Evolutionary conservation across 352 stramenopile species (phyloP).

Genomic region (Thalassiosira oceanica): DNA sequence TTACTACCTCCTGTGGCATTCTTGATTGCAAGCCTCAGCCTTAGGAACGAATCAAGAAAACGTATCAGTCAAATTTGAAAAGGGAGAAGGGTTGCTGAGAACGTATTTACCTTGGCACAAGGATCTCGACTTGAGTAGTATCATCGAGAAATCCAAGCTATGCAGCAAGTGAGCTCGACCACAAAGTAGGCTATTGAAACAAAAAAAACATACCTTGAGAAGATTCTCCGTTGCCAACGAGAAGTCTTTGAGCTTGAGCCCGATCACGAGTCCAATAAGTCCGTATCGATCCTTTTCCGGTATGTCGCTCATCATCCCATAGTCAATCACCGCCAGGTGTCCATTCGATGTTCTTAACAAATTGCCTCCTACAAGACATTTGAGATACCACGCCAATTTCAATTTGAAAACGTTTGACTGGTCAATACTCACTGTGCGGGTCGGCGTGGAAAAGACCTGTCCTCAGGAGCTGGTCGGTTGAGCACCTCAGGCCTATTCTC

Average conservation of each 20-base stretch:
- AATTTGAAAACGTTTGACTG: no score
- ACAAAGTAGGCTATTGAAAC: background rate
- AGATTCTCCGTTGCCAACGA: slow-evolving; percentile 76
- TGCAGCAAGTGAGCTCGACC: background rate
- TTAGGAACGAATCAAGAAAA: no score
- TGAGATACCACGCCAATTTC: no score
- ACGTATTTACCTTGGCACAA: slow-evolving; percentile 17
- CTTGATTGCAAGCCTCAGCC: slow-evolving; percentile 64
- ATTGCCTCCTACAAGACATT: no score
- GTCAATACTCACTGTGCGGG: no score
- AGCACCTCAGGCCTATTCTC: slow-evolving; percentile 81
- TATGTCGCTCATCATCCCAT: slow-evolving; percentile 85
- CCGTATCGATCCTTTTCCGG: slow-evolving; percentile 75
- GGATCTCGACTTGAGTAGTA: slow-evolving; percentile 69
- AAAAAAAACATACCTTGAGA: slow-evolving; percentile 52
- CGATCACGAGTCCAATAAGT: slow-evolving; percentile 75
- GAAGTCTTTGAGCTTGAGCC: slow-evolving; percentile 79
- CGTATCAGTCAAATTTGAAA: slow-evolving; percentile 34
- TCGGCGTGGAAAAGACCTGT: slow-evolving; percentile 76
- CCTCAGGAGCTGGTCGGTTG: slow-evolving; percentile 82
- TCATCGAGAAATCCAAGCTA: slow-evolving; percentile 77
- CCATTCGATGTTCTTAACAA: slow-evolving; percentile 73
- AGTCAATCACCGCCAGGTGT: slow-evolving; percentile 82
- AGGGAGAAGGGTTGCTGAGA: background rate
- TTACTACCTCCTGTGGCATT: slow-evolving; percentile 74